A percentile compares a stretch with the other conserved stretches of the same genome.
Evolutionary conservation across 345 rosid species (phyloP).

Genomic region (Excoecaria agallocha): DNA sequence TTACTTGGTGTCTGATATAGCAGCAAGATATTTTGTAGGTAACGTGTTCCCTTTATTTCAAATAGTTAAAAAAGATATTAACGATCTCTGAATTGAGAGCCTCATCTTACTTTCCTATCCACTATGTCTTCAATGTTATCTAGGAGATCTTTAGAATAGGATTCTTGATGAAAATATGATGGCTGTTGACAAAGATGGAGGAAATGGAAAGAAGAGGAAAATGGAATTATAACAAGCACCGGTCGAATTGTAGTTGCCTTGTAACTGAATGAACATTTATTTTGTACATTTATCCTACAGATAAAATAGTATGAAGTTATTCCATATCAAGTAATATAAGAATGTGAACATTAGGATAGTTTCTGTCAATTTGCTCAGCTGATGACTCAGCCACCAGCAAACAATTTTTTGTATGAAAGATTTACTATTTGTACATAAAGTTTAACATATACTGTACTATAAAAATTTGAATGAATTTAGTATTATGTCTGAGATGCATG

Average conservation of each 20-base stretch:
- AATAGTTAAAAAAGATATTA: background rate
- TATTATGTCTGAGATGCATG: background rate
- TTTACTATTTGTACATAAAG: background rate
- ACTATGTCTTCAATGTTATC: background rate
- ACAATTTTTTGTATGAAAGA: background rate
- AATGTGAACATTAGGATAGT: background rate
- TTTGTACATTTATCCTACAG: background rate
- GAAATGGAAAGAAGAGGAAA: background rate
- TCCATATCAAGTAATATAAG: background rate
- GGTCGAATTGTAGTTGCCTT: background rate
- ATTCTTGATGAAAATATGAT: background rate
- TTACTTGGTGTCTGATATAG: no score
- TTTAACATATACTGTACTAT: background rate
- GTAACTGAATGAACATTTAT: background rate
- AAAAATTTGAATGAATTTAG: background rate
- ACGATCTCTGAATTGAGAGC: background rate
- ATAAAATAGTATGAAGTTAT: background rate
- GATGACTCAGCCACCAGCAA: background rate
- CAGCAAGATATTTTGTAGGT: no score
- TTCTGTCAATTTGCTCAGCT: background rate
- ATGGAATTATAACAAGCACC: background rate
- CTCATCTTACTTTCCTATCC: background rate
- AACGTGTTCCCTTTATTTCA: background rate
- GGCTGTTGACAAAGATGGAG: background rate
- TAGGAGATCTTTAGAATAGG: background rate